A percentile compares a stretch with the other conserved stretches of the same genome.
phyloP scores from a whole-genome alignment of 441 rosid species.

The Erysimum cheiri region DNA sequence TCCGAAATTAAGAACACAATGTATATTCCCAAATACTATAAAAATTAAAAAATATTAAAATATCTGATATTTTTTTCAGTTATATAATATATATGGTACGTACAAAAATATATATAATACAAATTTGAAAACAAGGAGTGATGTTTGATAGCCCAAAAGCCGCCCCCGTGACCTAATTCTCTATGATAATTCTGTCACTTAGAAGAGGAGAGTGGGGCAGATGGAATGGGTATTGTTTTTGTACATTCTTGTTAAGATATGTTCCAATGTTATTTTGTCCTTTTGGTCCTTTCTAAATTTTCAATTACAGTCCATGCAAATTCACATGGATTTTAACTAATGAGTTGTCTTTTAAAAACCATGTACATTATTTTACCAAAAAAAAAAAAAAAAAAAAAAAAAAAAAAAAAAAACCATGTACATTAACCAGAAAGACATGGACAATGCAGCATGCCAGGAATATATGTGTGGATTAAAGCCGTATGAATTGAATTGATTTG shows the following conservation, averaged over 20 bases:
- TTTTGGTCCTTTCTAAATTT: conserved; percentile 25
- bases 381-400: too few relatives aligned
- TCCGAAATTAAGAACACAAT: too few relatives aligned
- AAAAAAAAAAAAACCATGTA: too few relatives aligned
- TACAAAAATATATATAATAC: neutral
- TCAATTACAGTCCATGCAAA: conserved; percentile 34
- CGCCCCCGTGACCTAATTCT: conserved; percentile 59
- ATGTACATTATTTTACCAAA: too few relatives aligned
- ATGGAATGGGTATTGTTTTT: conserved; percentile 43
- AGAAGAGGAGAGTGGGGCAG: conserved; percentile 48
- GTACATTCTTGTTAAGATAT: conserved; percentile 42
- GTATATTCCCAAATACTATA: neutral
- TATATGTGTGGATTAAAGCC: neutral
- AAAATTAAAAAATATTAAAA: neutral
- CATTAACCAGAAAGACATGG: conserved; percentile 15
- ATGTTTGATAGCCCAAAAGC: conserved; percentile 40
- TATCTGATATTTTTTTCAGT: neutral
- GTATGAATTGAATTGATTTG: neutral
- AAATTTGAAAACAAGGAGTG: conserved; percentile 13
- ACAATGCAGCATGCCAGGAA: conserved; percentile 8
- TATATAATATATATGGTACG: neutral
- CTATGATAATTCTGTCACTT: conserved; percentile 48
- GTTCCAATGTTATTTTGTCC: conserved; percentile 39
- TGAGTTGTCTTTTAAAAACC: conserved; percentile 25
- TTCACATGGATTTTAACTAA: conserved; percentile 37